Base-by-base conservation (phyloP, 2,329 filamentous ascomycete species). In the Trichoderma sp. region DNA sequence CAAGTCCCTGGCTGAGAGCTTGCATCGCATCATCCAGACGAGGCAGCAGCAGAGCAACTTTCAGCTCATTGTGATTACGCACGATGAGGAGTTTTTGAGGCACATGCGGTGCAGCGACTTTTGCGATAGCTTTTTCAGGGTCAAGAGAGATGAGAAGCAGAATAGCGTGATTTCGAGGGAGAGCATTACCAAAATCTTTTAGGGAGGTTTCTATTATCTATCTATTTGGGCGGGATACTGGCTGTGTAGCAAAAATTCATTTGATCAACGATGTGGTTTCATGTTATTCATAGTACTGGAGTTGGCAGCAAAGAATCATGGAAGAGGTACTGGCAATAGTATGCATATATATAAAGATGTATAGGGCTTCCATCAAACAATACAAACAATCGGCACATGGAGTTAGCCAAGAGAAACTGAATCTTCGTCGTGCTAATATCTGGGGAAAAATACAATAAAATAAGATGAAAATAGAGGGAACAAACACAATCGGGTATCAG, bases 31-130 rank as follows among this genome's bases (percentile, higher is more conserved):
- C 78, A 98, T 99, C 83, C 88, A 92, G 77, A 84, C 91, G 18
- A 90, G 97, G 8, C 90, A 92, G 80, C 89, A 91, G 73, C 96
- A 99, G 86, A 89, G 90, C 71, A 99, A 99, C 81, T 98, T 99
- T 82, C 97, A 99, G 85, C 89, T 99, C 71, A 96, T 99, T 79
- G 93, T 99, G 78, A 99, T 99, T 81, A 99, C 96, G 5, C 96
- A 99, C 85, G 96, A 99, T 83, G 97, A 98, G 83, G 94, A 97
- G 78, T 99, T 99, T 78, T 80, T 99, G 79, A 88, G 92, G 70
- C 90, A 94, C 78, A 99, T 99, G 96, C 91, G 94, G 76, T 97
- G 94, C 80, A 91, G 90, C 28, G 95, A 99, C 76, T 98, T 97
- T 79, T 93, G 92, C 74, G 96, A 98, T 81, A 90, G 91, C 75